These are phyloP conservation scores for Vanrija sp. DNA, from an alignment of 1,284 basidiomycete genomes.

Conservation along the genomic window DNA sequence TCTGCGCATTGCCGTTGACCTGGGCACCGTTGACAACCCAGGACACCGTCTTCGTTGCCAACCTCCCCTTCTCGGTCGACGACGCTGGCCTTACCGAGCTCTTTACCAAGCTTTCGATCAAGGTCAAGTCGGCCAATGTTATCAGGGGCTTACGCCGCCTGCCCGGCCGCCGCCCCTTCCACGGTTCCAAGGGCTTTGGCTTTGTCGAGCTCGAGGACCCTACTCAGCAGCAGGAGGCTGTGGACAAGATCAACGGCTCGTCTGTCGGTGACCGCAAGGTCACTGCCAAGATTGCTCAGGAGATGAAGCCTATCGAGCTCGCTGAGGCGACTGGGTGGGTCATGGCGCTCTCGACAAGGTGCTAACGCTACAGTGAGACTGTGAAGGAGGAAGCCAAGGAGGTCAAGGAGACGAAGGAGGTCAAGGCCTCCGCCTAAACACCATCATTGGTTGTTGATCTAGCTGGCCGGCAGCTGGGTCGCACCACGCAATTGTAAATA, in stretches of 20 bases:
- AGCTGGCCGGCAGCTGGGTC: too few species aligned
- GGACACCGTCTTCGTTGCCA: slow-evolving; percentile 87
- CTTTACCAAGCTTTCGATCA: slow-evolving; percentile 77
- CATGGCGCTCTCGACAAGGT: too few species aligned
- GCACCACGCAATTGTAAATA: too few species aligned
- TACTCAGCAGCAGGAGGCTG: slow-evolving; percentile 78
- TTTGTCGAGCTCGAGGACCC: slow-evolving; percentile 85
- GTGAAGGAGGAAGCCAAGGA: neutral
- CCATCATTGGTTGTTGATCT: too few species aligned
- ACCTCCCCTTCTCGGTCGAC: slow-evolving; percentile 85
- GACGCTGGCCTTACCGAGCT: slow-evolving; percentile 69
- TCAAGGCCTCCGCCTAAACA: too few species aligned
- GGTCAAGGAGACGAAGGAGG: too few species aligned
- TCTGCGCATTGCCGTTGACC: neutral
- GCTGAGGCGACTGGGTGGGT: slow-evolving; percentile 6
- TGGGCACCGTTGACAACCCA: slow-evolving; percentile 54
- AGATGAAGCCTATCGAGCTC: slow-evolving; percentile 44
- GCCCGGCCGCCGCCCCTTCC: slow-evolving; percentile 50
- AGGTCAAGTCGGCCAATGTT: slow-evolving; percentile 75
- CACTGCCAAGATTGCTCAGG: slow-evolving; percentile 75
- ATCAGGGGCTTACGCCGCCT: slow-evolving; percentile 62
- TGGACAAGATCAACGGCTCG: slow-evolving; percentile 71
- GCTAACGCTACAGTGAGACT: neutral
- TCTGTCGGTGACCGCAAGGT: slow-evolving; percentile 72
- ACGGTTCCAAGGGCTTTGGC: slow-evolving; percentile 82